Base-by-base conservation (phyloP, 1,284 basidiomycete species). In the Puccinia brachypodii region DNA sequence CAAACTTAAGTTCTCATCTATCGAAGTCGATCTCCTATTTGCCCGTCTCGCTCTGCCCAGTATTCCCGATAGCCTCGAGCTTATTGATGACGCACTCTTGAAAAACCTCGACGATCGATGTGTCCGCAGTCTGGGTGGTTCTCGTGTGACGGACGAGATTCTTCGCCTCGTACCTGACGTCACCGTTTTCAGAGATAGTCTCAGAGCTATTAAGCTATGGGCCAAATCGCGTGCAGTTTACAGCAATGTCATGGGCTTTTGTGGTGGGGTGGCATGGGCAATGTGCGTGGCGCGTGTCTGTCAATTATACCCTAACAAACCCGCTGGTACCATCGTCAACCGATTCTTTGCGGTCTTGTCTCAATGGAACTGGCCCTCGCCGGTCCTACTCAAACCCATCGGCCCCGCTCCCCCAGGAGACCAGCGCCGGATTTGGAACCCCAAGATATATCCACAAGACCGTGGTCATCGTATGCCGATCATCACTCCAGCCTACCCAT, bases 391-490 rank as follows among this genome's bases (percentile, higher is more conserved):
- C 83, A 97, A 96, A 87, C 93, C 94, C 87, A 98, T 99, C 82
- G 96, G 98, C 86, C 93, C 96, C 83, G 96, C 96, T 0, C 95
- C 95, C 0, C 87, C 72, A 16, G 80, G 80, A 98, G 84, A 93
- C 93, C 85, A 94, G 97, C 82, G 90, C 94, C 83, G 80, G n/a
- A 95, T 99, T 4, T 99, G 97, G 97, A 99, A 99, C 87, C 97
- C 97, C 0, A 95, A 93, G 88, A 88, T 98, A 76, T 98, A 98
- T 87, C 94, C 95, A 0, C 90, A 92, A 83, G 97, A 99, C 87
- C 90, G 94, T 83, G 90, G 93, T 47, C 97, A 99, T 88, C 91
- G 95, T 83, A 99, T 99, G 97, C 97, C 97, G n/a, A 98, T 99
- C 86, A 99, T 99, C 85, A 99, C 97, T 0, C 97, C 97, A 4